These are phyloP conservation scores for Eucalyptus sp. DNA, from an alignment of 345 rosid species.

Conservation along the genomic window DNA sequence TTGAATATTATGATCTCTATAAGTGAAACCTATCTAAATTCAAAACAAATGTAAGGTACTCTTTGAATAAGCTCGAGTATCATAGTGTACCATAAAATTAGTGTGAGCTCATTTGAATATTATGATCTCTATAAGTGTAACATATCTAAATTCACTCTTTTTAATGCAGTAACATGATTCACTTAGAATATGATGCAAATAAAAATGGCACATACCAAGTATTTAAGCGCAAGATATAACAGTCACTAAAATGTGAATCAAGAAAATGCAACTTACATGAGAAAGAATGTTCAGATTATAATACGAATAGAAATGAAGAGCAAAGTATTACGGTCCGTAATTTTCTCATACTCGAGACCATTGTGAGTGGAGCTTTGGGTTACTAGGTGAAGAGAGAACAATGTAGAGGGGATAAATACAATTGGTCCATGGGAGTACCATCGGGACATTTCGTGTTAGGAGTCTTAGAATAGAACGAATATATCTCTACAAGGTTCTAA, in stretches of 20 bases:
- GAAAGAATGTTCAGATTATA: no score
- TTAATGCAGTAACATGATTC: not conserved
- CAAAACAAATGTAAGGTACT: not conserved
- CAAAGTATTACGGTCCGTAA: not conserved
- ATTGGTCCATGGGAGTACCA: rapidly evolving
- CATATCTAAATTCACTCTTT: not conserved
- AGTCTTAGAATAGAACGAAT: no score
- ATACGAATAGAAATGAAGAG: not conserved
- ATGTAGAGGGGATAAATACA: no score
- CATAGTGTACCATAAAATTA: not conserved
- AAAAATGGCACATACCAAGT: not conserved
- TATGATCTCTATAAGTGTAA: not conserved
- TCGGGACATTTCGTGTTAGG: no score
- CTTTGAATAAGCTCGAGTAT: not conserved
- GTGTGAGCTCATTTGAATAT: no score
- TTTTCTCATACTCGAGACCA: no score
- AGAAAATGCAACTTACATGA: not conserved
- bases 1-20: not conserved
- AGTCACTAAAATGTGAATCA: not conserved
- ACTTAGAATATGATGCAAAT: not conserved
- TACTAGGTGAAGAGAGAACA: no score
- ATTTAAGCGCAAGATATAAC: not conserved
- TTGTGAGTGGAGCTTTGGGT: no score
- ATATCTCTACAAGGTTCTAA: no score
- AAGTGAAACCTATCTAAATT: not conserved